These are phyloP conservation scores for Volvox reticuliferus DNA, from an alignment of 139 green algal genomes.

Conservation along the genomic window DNA sequence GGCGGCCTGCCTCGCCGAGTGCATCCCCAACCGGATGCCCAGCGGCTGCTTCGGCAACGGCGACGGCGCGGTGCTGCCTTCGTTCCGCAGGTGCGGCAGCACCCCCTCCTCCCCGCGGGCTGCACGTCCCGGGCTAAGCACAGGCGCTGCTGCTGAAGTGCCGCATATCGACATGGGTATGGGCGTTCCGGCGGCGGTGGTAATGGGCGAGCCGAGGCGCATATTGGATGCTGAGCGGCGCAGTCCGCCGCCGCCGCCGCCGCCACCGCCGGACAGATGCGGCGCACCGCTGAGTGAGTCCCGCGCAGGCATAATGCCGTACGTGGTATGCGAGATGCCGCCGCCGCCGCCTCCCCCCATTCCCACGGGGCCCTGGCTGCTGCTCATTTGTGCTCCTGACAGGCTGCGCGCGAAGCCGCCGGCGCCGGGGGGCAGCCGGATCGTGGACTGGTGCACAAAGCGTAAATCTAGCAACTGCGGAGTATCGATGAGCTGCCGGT, in stretches of 20 bases:
- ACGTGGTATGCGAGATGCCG: not conserved
- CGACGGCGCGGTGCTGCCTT: not conserved
- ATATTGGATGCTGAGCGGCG: not conserved
- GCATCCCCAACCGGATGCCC: not conserved
- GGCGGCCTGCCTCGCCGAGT: not conserved
- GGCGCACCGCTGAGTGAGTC: not conserved
- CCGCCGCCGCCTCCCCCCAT: not conserved
- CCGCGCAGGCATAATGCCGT: not conserved
- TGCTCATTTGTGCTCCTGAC: not conserved
- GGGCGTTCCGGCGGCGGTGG: not conserved
- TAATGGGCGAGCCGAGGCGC: not conserved
- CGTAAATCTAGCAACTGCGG: constrained; percentile 52
- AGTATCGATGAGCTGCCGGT: constrained; percentile 46
- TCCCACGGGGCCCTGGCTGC: not conserved
- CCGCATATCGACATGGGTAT: not conserved
- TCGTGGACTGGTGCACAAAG: constrained; percentile 47
- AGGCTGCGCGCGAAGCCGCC: not conserved
- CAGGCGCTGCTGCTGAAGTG: too few relatives aligned
- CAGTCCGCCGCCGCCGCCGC: not conserved
- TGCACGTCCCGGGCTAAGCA: not conserved
- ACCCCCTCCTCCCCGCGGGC: not conserved
- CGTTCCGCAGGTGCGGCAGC: constrained; percentile 26
- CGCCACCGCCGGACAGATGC: not conserved
- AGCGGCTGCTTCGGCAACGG: not conserved
- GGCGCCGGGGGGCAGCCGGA: constrained; percentile 34